Evolutionary conservation across 768 basidiomycete species (phyloP), one percentile per base, ranked within the genome.

Genomic region (Collybiopsis luxurians): DNA sequence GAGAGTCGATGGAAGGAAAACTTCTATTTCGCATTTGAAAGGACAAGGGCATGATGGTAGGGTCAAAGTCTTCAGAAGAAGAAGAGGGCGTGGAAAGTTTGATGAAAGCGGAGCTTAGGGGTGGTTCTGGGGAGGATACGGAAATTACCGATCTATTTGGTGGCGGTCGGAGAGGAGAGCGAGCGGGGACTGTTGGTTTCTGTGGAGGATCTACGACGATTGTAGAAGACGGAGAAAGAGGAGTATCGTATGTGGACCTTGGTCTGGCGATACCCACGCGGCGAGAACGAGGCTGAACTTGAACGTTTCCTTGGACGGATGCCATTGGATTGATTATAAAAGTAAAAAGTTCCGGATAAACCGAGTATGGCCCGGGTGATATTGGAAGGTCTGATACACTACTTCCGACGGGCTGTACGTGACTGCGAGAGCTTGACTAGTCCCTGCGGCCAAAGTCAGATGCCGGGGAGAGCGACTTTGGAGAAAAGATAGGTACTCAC

Each of bases 231-330:
- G 69, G 67, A 58, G 71, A 64, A 48, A 71, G 65, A 42, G 61
- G 61, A 48, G 66, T 60, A 60, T 67, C 64, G 59, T 69, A 71
- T 67, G 73, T 61, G 69, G 64, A 63, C 58, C 71, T 71, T 53
- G 69, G 68, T 64, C 64, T 66, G 59, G 72, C 67, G 55, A 70
- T 65, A 56, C 71, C 69, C 79, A 79, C 74, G 78, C 76, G 79
- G 75, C 66, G 65, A 56, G 74, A 73, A 69, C 73, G 77, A 76
- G 77, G 73, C 66, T 59, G 54, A 24, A 44, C 54, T 30, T 55
- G 40, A 42, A 38, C 15, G 21, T 19, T 51, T 9, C 36, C 42
- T 54, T 45, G 24, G 17, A 31, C 19, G 31, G 53, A 27, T 54
- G 53, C 53, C 53, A 54, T 54, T 54, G 53, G 40, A 31, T 5